phyloP scores from a whole-genome alignment of 2,329 filamentous ascomycete genomes.

The Xylogone sp. region DNA sequence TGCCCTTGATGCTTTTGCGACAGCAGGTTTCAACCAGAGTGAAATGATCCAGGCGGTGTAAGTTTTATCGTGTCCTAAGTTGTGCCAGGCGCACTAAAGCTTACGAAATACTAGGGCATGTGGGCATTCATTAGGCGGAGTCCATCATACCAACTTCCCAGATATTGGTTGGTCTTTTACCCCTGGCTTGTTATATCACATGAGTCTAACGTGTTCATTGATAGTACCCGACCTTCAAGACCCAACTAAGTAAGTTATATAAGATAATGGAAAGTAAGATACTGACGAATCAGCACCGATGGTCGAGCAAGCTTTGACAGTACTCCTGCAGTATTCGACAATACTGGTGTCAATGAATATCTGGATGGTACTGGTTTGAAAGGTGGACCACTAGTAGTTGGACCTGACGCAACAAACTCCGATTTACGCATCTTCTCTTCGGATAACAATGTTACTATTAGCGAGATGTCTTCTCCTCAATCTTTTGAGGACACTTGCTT shows the following conservation, averaged over 20 bases:
- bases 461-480: slow-evolving; percentile 8
- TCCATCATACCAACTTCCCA: slow-evolving; percentile 14
- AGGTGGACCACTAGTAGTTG: slow-evolving; percentile 35
- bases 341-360: slow-evolving; percentile 45
- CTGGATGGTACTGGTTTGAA: slow-evolving; percentile 47
- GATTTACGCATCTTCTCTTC: slow-evolving; percentile 13
- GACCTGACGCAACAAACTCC: slow-evolving; percentile 6
- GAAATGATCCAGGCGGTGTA: slow-evolving; percentile 17
- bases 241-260: no score
- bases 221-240: no score
- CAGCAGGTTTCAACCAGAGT: slow-evolving; percentile 16
- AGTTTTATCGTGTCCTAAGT: background rate
- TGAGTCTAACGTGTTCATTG: no score
- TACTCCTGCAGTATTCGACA: slow-evolving; percentile 47
- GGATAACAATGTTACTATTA: slow-evolving; percentile 15
- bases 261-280: background rate
- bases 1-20: slow-evolving; percentile 12
- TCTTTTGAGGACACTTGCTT: slow-evolving; percentile 14
- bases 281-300: slow-evolving; percentile 5
- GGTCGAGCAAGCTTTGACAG: slow-evolving; percentile 34
- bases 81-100: background rate
- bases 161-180: slow-evolving; percentile 8
- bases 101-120: slow-evolving; percentile 10
- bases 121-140: slow-evolving; percentile 14
- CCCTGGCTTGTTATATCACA: no score